Conservation (phyloP, 371 early-diverging fungal species). For the Mortierella sp. region DNA sequence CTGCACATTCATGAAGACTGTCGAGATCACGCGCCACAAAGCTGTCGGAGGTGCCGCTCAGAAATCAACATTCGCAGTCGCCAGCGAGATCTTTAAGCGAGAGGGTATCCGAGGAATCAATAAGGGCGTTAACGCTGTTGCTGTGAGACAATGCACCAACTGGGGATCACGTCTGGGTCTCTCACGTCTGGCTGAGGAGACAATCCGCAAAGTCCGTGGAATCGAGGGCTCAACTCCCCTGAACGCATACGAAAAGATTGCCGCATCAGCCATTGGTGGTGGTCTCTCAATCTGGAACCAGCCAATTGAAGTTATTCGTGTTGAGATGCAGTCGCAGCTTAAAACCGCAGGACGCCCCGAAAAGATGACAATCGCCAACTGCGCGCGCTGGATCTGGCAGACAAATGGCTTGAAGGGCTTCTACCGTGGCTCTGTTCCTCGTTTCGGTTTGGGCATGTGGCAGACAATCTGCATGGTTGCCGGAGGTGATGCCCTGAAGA, state of each 20-base stretch:
- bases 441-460: constrained; percentile 93
- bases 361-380: constrained; percentile 85
- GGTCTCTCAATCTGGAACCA: constrained; percentile 97
- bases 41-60: constrained; percentile 68
- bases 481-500: constrained; percentile 78
- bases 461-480: constrained; percentile 98
- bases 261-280: constrained; percentile 91
- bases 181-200: constrained; percentile 85
- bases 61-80: constrained; percentile 85
- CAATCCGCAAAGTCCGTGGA: constrained; percentile 70
- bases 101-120: constrained; percentile 97
- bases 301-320: constrained; percentile 96
- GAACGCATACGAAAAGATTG: constrained; percentile 71
- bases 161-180: constrained; percentile 97
- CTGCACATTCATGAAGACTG: constrained; percentile 99
- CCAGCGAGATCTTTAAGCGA: constrained; percentile 87
- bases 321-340: constrained; percentile 96
- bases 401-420: constrained; percentile 92
- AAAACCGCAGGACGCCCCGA: constrained; percentile 87
- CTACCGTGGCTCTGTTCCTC: constrained; percentile 94
- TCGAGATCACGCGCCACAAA: constrained; percentile 97
- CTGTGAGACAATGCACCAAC: constrained; percentile 95
- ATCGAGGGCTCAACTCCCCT: constrained; percentile 60
- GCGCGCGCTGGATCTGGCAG: constrained; percentile 92
- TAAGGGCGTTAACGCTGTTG: constrained; percentile 94